A percentile compares a stretch with the other conserved stretches of the same genome.
Conservation (phyloP, 192 early-diverging fungal species). For the Gamsiella multidivaricata region DNA sequence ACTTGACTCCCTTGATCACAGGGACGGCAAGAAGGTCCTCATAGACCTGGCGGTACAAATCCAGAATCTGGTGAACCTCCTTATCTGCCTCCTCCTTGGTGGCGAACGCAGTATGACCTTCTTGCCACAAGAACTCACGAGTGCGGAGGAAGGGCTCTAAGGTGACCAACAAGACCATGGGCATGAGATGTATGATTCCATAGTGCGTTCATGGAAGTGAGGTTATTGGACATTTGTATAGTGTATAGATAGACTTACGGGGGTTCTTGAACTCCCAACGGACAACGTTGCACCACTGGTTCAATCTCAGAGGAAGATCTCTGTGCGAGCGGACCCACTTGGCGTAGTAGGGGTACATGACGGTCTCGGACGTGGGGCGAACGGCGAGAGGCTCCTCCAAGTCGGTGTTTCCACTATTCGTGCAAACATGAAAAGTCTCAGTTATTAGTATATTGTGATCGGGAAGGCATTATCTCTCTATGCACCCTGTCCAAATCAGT, state of each 20-base stretch:
- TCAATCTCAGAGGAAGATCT: conserved; percentile 94
- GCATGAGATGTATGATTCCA: neutral
- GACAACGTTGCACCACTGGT: conserved; percentile 99
- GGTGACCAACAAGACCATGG: neutral
- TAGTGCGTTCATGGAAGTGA: too few relatives aligned
- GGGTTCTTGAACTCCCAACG: conserved; percentile 99
- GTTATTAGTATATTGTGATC: too few relatives aligned
- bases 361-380: conserved; percentile 98
- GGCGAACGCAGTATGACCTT: conserved; percentile 97
- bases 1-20: conserved; percentile 96
- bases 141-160: conserved; percentile 96
- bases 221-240: too few relatives aligned
- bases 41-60: conserved; percentile 96
- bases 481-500: neutral
- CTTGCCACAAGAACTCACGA: conserved; percentile 99
- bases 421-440: neutral
- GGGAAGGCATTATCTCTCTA: too few relatives aligned
- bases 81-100: conserved; percentile 87
- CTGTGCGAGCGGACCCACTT: conserved; percentile 98
- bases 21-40: conserved; percentile 97
- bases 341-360: conserved; percentile 99
- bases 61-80: conserved; percentile 92
- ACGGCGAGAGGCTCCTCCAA: conserved; percentile 98
- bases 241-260: conserved; percentile 72
- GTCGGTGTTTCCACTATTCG: conserved; percentile 77